Evolutionary conservation across 306 rosid genomes (phyloP).

Genomic region (Pueraria montana): DNA sequence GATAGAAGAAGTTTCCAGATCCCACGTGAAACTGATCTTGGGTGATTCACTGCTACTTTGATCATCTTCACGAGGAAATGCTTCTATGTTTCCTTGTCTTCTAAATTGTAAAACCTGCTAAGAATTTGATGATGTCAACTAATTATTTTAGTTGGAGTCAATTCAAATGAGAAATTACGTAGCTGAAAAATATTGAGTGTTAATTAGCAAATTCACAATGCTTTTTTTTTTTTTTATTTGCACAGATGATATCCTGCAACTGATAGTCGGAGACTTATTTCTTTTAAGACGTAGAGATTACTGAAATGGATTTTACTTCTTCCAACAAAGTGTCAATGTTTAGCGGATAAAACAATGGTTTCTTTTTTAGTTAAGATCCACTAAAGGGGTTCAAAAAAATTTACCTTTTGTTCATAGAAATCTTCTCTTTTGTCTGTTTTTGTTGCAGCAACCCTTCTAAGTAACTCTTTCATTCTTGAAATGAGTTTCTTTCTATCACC

Average conservation of each 20-base stretch:
- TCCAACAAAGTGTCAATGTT: too few relatives aligned
- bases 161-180: background rate
- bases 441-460: conserved; percentile 71
- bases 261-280: too few relatives aligned
- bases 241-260: too few relatives aligned
- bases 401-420: conserved; percentile 64
- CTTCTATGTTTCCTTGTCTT: conserved; percentile 46
- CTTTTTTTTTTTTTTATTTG: background rate
- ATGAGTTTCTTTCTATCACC: conserved; percentile 54
- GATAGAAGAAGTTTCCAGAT: conserved; percentile 52
- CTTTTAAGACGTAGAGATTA: too few relatives aligned
- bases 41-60: conserved; percentile 7
- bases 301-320: too few relatives aligned
- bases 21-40: conserved; percentile 68
- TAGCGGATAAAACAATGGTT: too few relatives aligned
- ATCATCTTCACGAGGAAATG: conserved; percentile 28
- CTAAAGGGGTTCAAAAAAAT: background rate
- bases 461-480: conserved; percentile 79
- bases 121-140: background rate
- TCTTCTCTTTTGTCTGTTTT: conserved; percentile 69
- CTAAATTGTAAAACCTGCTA: conserved; percentile 59
- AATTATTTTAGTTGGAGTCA: background rate
- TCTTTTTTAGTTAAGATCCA: background rate
- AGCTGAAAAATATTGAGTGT: background rate
- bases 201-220: background rate